Conservation (phyloP, 495 filamentous ascomycete genomes). For the Penicillium goetzii region DNA sequence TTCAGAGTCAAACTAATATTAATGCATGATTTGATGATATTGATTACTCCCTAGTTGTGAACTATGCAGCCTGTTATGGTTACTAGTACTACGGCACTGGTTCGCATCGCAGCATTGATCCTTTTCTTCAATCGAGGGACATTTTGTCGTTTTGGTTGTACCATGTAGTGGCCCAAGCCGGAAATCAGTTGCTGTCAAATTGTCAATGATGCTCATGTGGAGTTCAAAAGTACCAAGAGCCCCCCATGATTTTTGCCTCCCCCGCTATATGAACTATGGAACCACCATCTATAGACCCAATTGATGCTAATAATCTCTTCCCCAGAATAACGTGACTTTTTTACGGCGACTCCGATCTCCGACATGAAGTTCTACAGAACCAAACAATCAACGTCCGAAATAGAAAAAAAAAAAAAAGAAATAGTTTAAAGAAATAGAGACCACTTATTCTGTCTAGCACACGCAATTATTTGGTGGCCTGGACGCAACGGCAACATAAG, state of each 20-base stretch:
- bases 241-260: not conserved
- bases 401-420: not conserved
- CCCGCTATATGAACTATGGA: conserved; percentile 5
- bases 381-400: not conserved
- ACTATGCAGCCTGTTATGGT: not conserved
- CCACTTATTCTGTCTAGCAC: not conserved
- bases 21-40: not conserved
- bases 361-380: not conserved
- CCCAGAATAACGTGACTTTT: not conserved
- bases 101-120: not conserved
- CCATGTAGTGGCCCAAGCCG: not conserved
- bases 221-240: not conserved
- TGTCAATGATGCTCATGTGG: conserved; percentile 6
- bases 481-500: conserved; percentile 25
- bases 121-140: not conserved
- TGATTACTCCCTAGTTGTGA: not conserved
- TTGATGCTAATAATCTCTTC: no score
- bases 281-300: conserved; percentile 3
- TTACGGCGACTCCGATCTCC: not conserved
- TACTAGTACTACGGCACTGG: not conserved
- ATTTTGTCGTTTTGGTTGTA: not conserved
- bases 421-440: not conserved
- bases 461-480: conserved; percentile 8
- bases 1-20: not conserved
- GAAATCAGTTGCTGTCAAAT: not conserved